Evolutionary conservation across 352 stramenopile species (phyloP).

Genomic region (Plasmopara muralis): DNA sequence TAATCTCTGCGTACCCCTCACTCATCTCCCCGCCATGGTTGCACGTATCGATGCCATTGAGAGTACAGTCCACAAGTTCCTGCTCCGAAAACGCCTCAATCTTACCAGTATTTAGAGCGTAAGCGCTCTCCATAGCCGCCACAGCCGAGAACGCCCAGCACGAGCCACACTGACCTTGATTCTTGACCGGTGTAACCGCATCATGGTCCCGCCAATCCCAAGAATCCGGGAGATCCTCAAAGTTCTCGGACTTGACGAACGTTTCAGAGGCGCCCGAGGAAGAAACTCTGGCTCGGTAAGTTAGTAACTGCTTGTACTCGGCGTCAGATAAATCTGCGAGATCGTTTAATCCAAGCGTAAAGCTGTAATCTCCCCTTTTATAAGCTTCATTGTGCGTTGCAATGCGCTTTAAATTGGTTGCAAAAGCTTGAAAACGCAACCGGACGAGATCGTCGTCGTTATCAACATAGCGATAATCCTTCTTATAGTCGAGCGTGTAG

Average conservation of each 20-base stretch:
- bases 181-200: slow-evolving; percentile 89
- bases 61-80: slow-evolving; percentile 96
- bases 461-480: slow-evolving; percentile 32
- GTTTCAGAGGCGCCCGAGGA: slow-evolving; percentile 10
- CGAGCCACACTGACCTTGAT: slow-evolving; percentile 91
- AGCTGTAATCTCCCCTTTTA: slow-evolving; percentile 37
- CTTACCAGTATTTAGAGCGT: slow-evolving; percentile 87
- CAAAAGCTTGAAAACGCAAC: slow-evolving; percentile 40
- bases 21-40: slow-evolving; percentile 96
- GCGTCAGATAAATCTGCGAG: slow-evolving; percentile 32
- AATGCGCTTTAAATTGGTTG: slow-evolving; percentile 44
- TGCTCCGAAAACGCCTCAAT: slow-evolving; percentile 95
- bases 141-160: slow-evolving; percentile 97
- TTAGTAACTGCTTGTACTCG: slow-evolving; percentile 38
- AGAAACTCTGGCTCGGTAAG: slow-evolving; percentile 13
- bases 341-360: slow-evolving; percentile 43
- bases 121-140: slow-evolving; percentile 94
- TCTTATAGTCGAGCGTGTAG: slow-evolving; percentile 48
- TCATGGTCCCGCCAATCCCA: slow-evolving; percentile 93
- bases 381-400: slow-evolving; percentile 42
- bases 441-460: slow-evolving; percentile 38
- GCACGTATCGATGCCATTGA: slow-evolving; percentile 91
- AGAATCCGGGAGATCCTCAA: slow-evolving; percentile 42
- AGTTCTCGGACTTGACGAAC: slow-evolving; percentile 14
- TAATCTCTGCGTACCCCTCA: slow-evolving; percentile 95